Base-by-base conservation (phyloP, 129 eudicot genomes). In the Ambrosia trifida region DNA sequence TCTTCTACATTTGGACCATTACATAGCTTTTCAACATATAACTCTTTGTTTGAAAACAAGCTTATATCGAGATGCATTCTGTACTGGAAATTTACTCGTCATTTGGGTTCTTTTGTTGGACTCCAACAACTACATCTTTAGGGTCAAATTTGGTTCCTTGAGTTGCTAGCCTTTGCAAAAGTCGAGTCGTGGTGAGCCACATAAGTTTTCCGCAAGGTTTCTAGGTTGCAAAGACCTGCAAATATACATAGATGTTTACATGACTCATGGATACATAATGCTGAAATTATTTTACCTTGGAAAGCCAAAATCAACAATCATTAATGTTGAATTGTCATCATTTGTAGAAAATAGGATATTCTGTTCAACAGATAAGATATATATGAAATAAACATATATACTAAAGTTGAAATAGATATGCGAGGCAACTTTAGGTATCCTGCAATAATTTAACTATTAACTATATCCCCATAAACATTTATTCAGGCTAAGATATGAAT, bases 141-240 rank as follows among this genome's bases (percentile, higher is more conserved):
- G n/a, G n/a, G n/a, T n/a, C n/a, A n/a, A n/a, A n/a, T n/a, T n/a
- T n/a, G n/a, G n/a, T n/a, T n/a, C n/a, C n/a, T n/a, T n/a, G n/a
- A n/a, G n/a, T n/a, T n/a, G n/a, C n/a, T n/a, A n/a, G n/a, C n/a
- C n/a, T n/a, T n/a, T n/a, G n/a, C n/a, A n/a, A n/a, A n/a, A n/a
- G n/a, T n/a, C n/a, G n/a, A n/a, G n/a, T n/a, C n/a, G 85, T 7
- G 96, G 98, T 30, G 98, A 94, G 68, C 98, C 98, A 76, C 98
- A 94, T 73, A 94, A 70, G 64, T 96, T 94, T 79, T 94, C 96
- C 12, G 96, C 98, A 82, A 94, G 95, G 53, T 84, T 85, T 81
- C 85, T 85, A 73, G 95, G 95, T 74, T 89, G 95, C 75, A 89
- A 78, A 77, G 98, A 89, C 77, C 98, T 93, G 86, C 45, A 78